phyloP scores from a whole-genome alignment of 768 basidiomycete species.

The Hirschioporus abietinus region DNA sequence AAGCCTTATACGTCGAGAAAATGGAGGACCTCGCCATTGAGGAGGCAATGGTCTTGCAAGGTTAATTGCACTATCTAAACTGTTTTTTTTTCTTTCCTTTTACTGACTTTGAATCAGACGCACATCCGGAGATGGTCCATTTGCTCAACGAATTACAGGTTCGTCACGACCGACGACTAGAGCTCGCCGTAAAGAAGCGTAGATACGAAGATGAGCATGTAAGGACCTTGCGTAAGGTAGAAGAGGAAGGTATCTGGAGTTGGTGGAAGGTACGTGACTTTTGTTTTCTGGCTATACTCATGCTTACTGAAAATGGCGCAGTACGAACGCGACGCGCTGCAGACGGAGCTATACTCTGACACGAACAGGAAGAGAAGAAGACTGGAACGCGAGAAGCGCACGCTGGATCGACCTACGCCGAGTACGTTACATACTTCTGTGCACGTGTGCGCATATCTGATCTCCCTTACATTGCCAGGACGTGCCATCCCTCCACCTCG shows the following conservation, averaged over 20 bases:
- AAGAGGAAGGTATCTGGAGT: conserved; percentile 79
- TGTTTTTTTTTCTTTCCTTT: background rate
- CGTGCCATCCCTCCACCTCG: conserved; percentile 37
- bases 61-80: conserved; percentile 37
- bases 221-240: conserved; percentile 54
- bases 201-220: conserved; percentile 62
- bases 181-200: conserved; percentile 72
- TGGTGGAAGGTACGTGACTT: conserved; percentile 74
- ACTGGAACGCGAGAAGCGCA: conserved; percentile 81
- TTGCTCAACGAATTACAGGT: conserved; percentile 74
- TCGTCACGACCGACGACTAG: conserved; percentile 75
- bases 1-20: conserved; percentile 87
- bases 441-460: conserved; percentile 3
- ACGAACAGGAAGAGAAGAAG: conserved; percentile 80
- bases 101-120: conserved; percentile 37
- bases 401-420: conserved; percentile 68
- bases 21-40: conserved; percentile 91
- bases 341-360: conserved; percentile 85
- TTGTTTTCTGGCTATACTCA: conserved; percentile 5
- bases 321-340: conserved; percentile 73
- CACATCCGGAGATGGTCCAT: conserved; percentile 83
- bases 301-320: conserved; percentile 24
- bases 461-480: background rate
- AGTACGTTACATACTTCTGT: conserved; percentile 38
- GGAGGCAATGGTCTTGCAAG: conserved; percentile 71